Evolutionary conservation across 2,329 filamentous ascomycete genomes (phyloP).

Genomic region (Magnaporthiopsis incrustans): DNA sequence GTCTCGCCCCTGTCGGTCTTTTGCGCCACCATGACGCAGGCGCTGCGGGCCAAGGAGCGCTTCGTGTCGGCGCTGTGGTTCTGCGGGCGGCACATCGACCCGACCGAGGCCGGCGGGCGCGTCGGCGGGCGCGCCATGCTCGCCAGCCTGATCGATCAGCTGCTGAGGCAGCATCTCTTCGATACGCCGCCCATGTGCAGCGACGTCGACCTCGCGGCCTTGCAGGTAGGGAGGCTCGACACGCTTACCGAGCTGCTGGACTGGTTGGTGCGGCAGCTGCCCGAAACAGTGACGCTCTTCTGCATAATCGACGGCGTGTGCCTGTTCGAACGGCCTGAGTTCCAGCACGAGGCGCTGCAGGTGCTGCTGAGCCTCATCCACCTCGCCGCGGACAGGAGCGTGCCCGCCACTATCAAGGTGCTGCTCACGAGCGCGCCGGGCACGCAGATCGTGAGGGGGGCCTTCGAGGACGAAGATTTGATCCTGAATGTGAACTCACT

Average conservation of each 20-base stretch:
- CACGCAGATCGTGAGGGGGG: constrained; percentile 1
- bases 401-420: constrained; percentile 7
- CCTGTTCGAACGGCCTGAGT: constrained; percentile 8
- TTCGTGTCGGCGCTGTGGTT: constrained; percentile 10
- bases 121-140: constrained; percentile 8
- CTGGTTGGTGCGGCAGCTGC: constrained; percentile 3
- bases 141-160: constrained; percentile 10
- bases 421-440: constrained; percentile 9
- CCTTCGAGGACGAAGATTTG: constrained; percentile 7
- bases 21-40: constrained; percentile 5
- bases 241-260: constrained; percentile 2
- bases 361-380: constrained; percentile 3
- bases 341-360: not conserved
- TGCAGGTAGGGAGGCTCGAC: not conserved
- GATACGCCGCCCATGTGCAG: constrained; percentile 6
- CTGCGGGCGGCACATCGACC: constrained; percentile 8
- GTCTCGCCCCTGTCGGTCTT: constrained; percentile 9
- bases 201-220: not conserved
- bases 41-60: constrained; percentile 1
- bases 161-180: constrained; percentile 7
- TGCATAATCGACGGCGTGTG: constrained; percentile 7
- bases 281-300: constrained; percentile 3
- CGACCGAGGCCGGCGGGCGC: not conserved
- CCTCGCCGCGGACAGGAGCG: not conserved
- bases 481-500: not conserved